Evolutionary conservation across 805 yeast species (phyloP).

Genomic region (Pichia scutulata): DNA sequence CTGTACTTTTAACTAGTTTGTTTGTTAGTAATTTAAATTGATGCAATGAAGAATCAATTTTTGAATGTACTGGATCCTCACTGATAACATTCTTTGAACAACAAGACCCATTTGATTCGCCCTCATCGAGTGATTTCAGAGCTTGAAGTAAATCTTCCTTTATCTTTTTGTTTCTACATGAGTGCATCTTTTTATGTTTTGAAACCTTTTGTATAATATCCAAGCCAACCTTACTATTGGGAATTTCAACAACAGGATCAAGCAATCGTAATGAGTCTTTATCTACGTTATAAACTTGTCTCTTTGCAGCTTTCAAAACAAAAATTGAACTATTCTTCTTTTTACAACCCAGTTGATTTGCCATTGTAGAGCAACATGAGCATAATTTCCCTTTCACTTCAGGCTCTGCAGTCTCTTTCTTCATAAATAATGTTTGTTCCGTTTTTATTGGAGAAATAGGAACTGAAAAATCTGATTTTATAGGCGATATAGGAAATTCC

Average conservation of each 20-base stretch:
- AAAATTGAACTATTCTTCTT: conserved; percentile 20
- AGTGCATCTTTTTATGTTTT: conserved; percentile 7
- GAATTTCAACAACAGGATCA: conserved; percentile 29
- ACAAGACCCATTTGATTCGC: neutral
- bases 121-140: neutral
- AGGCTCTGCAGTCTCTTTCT: neutral
- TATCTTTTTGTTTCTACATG: neutral
- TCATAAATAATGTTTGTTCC: neutral
- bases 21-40: conserved; percentile 1
- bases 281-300: conserved; percentile 31
- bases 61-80: neutral
- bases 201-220: conserved; percentile 23
- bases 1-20: neutral
- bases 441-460: neutral
- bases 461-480: neutral
- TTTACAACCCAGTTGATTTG: conserved; percentile 1
- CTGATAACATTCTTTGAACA: neutral
- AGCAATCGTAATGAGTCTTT: conserved; percentile 27
- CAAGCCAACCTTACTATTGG: conserved; percentile 26
- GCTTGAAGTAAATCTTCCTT: neutral
- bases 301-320: conserved; percentile 27
- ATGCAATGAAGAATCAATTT: neutral
- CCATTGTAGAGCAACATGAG: neutral
- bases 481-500: too few relatives aligned
- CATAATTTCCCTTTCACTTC: neutral